phyloP scores from a whole-genome alignment of 2,329 filamentous ascomycete genomes.

The Aspergillus fumigatiaffinis region DNA sequence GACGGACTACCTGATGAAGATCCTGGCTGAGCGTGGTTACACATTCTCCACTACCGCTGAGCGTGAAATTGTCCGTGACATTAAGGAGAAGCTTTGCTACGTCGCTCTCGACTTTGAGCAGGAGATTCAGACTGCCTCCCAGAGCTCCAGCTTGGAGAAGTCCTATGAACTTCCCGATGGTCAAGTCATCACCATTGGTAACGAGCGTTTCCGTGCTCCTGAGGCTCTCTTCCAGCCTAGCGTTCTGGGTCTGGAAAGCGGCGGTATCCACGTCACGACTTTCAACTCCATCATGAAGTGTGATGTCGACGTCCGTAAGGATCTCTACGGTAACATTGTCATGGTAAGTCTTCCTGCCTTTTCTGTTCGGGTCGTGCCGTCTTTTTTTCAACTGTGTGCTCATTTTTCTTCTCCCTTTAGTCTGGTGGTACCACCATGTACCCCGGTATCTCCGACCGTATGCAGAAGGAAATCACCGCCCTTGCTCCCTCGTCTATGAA shows the following conservation, averaged over 20 bases:
- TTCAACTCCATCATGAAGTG: slow-evolving; percentile 99
- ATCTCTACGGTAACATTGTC: slow-evolving; percentile 99
- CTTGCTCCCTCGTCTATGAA: slow-evolving; percentile 99
- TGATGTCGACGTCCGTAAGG: slow-evolving; percentile 99
- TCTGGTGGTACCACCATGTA: slow-evolving; percentile 99
- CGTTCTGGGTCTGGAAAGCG: slow-evolving; percentile 95
- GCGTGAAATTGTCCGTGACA: slow-evolving; percentile 99
- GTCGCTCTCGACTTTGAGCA: slow-evolving; percentile 99
- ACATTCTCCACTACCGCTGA: slow-evolving; percentile 99
- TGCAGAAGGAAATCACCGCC: slow-evolving; percentile 99
- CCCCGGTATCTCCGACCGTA: slow-evolving; percentile 99
- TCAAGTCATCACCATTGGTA: slow-evolving; percentile 99
- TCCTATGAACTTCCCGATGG: slow-evolving; percentile 99
- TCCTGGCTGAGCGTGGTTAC: slow-evolving; percentile 98
- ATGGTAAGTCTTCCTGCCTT: slow-evolving; percentile 67
- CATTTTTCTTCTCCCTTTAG: slow-evolving; percentile 43
- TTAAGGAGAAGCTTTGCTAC: slow-evolving; percentile 99
- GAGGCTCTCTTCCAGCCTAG: slow-evolving; percentile 99
- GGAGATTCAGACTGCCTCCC: slow-evolving; percentile 99
- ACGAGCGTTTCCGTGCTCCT: slow-evolving; percentile 99
- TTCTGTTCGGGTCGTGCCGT: not conserved
- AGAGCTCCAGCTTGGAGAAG: slow-evolving; percentile 99
- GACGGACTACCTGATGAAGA: slow-evolving; percentile 99
- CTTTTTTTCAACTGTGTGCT: not conserved
- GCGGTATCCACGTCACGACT: slow-evolving; percentile 98